Percentiles rank a stretch among this genome's conserved stretches.
Evolutionary conservation across 495 filamentous ascomycete species (phyloP).

Genomic region (Letharia lupina): DNA sequence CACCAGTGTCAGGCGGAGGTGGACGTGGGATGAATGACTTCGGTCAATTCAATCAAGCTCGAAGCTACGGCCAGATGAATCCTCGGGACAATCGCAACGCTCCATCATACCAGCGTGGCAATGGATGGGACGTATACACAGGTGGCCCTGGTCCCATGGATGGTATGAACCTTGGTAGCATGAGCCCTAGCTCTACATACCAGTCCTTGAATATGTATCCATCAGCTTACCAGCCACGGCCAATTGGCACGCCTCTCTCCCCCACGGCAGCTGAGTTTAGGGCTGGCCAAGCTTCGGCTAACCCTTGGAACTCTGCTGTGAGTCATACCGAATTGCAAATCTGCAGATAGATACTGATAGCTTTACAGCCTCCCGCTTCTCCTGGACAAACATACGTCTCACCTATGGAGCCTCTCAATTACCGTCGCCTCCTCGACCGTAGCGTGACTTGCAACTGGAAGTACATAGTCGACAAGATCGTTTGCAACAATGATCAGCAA

Average conservation of each 20-base stretch:
- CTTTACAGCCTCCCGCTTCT: constrained; percentile 28
- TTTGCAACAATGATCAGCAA: constrained; percentile 98
- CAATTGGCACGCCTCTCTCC: constrained; percentile 73
- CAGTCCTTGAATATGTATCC: constrained; percentile 46
- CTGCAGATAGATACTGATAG: background rate
- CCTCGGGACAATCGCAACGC: constrained; percentile 35
- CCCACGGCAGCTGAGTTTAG: constrained; percentile 80
- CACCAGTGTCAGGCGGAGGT: constrained; percentile 28
- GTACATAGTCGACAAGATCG: constrained; percentile 98
- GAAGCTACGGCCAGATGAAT: constrained; percentile 34
- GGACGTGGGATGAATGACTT: constrained; percentile 31
- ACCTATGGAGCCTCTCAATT: constrained; percentile 90
- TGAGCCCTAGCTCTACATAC: constrained; percentile 35
- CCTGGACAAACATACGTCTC: constrained; percentile 73
- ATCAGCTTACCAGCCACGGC: constrained; percentile 55
- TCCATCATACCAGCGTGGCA: constrained; percentile 29
- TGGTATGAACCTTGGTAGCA: constrained; percentile 28
- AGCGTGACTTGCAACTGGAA: constrained; percentile 98
- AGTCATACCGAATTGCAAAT: constrained; percentile 16
- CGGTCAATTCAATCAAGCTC: constrained; percentile 30
- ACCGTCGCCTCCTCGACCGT: constrained; percentile 88
- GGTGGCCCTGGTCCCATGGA: constrained; percentile 19
- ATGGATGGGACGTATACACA: constrained; percentile 20
- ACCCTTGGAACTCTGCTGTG: constrained; percentile 47
- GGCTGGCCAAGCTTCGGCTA: constrained; percentile 32